phyloP scores from a whole-genome alignment of 2,329 filamentous ascomycete genomes.

The Colletotrichum horii region DNA sequence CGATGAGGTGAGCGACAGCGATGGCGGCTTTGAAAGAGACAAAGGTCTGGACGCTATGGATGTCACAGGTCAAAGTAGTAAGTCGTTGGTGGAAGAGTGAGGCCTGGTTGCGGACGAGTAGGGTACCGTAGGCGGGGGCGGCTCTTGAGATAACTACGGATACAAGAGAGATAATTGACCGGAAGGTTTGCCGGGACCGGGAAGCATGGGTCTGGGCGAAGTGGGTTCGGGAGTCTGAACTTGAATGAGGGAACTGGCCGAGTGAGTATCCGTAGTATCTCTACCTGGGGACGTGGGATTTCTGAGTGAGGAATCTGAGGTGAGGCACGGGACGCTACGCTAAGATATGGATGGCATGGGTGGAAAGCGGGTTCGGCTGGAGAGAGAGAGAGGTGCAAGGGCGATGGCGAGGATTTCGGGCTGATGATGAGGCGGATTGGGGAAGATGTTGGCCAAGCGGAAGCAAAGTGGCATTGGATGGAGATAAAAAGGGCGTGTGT shows the following conservation, averaged over 20 bases:
- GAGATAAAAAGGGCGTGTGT: neutral
- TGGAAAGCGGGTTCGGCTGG: neutral
- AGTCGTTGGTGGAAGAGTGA: neutral
- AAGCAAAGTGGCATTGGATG: neutral
- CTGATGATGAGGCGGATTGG: neutral
- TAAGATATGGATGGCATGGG: neutral
- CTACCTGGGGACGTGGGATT: neutral
- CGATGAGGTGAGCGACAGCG: neutral
- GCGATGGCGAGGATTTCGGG: neutral
- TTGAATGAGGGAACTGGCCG: neutral
- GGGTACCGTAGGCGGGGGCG: neutral
- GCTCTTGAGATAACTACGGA: neutral
- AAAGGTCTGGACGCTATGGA: neutral
- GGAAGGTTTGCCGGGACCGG: constrained; percentile 1
- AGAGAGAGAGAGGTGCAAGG: neutral
- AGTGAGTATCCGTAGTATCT: neutral
- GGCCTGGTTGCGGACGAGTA: neutral
- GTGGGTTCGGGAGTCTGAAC: neutral
- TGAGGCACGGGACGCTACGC: neutral
- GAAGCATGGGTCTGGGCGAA: neutral
- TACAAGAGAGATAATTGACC: neutral
- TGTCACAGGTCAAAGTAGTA: neutral
- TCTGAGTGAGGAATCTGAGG: neutral
- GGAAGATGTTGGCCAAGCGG: neutral
- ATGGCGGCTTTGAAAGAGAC: neutral